Base-by-base conservation (phyloP, 2,329 filamentous ascomycete genomes). In the Aquanectria penicillioides region DNA sequence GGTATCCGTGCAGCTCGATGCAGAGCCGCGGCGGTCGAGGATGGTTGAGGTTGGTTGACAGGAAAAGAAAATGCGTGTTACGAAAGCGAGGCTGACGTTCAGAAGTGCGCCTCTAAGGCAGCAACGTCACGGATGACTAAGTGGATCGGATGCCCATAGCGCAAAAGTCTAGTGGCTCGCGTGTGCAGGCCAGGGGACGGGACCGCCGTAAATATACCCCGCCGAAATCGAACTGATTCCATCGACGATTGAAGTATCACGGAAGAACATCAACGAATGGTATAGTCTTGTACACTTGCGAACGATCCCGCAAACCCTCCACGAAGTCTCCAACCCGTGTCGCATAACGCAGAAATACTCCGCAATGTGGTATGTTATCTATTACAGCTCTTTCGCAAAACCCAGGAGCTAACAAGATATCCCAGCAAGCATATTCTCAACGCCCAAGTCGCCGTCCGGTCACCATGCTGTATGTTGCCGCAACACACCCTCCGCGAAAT, bases 361-460 rank as follows among this genome's bases (percentile, higher is more conserved):
- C 23, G 54, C 18, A 53, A 79, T 79, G 77, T 79, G 77, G 77
- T 79, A 73, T 51, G 73, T 9, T n/a, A 10, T n/a, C 1, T 9
- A 33, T 29, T 6, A 18, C 6, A 5, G 12, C 13, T 49, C 23
- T 3, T 6, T 13, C 11, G 17, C 9, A 15, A 17, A 4, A 17
- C 18, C 22, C 28, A 10, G 18, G 12, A 51, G 13, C 57, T 40
- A 38, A 53, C 61, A 58, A 36, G 61, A 41, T 29, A 56, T 47
- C 22, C 22, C 69, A 97, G 95, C 84, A 98, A 98, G 85, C 95
- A 99, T 82, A 84, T 99, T 73, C 89, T 99, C 77, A 99, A 99
- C 83, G 95, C 94, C 63, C 95, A 99, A 80, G 95, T 99, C 72
- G 83, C 94, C 57, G 96, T 99, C 80, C 92, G 95, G 70, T 95